These are phyloP conservation scores for Leishmania guyanensis DNA, from an alignment of 208 protist species.

Conservation along the genomic window DNA sequence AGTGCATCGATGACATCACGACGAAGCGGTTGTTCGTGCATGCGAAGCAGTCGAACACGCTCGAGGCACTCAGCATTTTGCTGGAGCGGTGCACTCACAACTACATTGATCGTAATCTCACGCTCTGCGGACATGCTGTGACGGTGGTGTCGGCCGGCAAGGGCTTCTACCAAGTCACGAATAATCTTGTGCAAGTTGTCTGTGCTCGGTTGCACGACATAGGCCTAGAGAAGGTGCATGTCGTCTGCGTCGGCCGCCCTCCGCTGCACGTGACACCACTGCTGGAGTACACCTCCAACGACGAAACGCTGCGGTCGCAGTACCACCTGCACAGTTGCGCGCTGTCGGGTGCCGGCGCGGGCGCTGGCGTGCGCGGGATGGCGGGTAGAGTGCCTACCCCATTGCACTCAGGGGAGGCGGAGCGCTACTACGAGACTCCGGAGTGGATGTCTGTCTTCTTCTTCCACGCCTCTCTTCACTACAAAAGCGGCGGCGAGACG, in stretches of 20 bases:
- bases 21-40: constrained; percentile 64
- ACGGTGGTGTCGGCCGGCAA: constrained; percentile 85
- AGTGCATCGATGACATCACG: constrained; percentile 36
- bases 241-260: constrained; percentile 84
- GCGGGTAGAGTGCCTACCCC: background rate
- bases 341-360: constrained; percentile 12
- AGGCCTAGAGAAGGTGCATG: constrained; percentile 65
- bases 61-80: constrained; percentile 74
- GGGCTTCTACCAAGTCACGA: constrained; percentile 70
- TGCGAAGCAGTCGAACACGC: constrained; percentile 71
- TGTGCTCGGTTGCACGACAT: constrained; percentile 72
- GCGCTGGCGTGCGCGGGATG: background rate
- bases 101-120: constrained; percentile 55
- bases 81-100: constrained; percentile 67
- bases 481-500: constrained; percentile 34
- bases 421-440: constrained; percentile 66
- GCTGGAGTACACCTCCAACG: constrained; percentile 67
- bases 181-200: constrained; percentile 68
- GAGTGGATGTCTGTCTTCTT: constrained; percentile 75
- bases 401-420: constrained; percentile 5
- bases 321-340: constrained; percentile 60
- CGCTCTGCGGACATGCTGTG: constrained; percentile 61
- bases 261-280: constrained; percentile 82
- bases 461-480: constrained; percentile 59
- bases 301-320: constrained; percentile 71